Base-by-base conservation (phyloP, 2,329 filamentous ascomycete species). In the Neonectria hederae region DNA sequence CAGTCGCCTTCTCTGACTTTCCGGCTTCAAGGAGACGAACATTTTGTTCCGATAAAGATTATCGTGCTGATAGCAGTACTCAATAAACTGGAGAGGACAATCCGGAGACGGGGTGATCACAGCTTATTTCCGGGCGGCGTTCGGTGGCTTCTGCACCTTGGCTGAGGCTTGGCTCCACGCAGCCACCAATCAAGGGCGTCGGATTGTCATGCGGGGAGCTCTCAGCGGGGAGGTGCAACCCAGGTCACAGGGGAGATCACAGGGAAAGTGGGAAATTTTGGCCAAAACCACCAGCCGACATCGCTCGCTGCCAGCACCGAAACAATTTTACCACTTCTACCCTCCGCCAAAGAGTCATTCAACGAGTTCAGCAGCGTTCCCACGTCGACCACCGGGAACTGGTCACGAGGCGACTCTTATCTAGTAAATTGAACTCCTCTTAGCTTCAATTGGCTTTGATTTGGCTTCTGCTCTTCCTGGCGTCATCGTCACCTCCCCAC, bases 181-280 rank as follows among this genome's bases (percentile, higher is more conserved):
- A 19, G 13, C 7, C 32, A 14, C 54, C 62, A 74, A 74, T 73
- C 30, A 69, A 1, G 24, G 5, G 54, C 42, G 38, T 49, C 35
- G 45, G 64, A 66, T 74, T 74, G 71, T 74, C 71, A 74, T 74
- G 72, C 72, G 72, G 72, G 72, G 72, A 72, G 67, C 60, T 61
- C 64, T 54, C 40, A 54, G 66, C 65, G 61, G 65, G 65, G 65
- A 54, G 65, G 48, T 43, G 45, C 46, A 38, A 61, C 40, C 65
- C 51, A 65, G 62, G 75, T 77, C 74, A 77, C 76, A 77, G 75
- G 75, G 75, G 75, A 76, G 71, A 76, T 74, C 74, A 78, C 76
- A 78, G 74, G 75, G 74, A 65, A 73, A 49, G 52, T 64, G 61
- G 64, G 69, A 71, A 72, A 69, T 69, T 71, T 66, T 67, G 68